These are phyloP conservation scores for Leccinellum luteum DNA, from an alignment of 768 basidiomycete genomes.

Conservation along the genomic window DNA sequence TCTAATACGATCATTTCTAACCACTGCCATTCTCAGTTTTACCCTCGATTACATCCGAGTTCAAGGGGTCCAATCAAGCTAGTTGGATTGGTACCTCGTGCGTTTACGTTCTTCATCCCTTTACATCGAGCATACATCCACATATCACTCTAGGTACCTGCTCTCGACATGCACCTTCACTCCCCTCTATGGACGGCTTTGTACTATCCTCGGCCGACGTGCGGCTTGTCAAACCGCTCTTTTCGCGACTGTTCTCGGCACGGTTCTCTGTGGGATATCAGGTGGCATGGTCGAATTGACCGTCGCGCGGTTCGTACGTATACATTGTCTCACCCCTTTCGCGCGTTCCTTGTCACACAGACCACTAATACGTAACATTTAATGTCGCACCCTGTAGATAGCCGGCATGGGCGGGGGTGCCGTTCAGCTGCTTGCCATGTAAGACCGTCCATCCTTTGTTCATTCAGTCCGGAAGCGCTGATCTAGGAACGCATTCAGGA, in stretches of 20 bases:
- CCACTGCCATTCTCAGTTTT: neutral
- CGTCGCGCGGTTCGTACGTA: slow-evolving; percentile 62
- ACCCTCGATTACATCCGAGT: slow-evolving; percentile 22
- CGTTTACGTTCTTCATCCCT: neutral
- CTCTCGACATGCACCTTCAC: slow-evolving; percentile 80
- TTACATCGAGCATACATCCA: neutral
- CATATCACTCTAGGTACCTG: slow-evolving; percentile 40
- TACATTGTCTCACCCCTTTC: neutral
- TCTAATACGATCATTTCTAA: slow-evolving; percentile 1
- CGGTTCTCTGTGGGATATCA: slow-evolving; percentile 64
- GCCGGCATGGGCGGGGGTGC: slow-evolving; percentile 24
- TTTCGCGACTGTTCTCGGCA: slow-evolving; percentile 56
- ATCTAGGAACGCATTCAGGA: slow-evolving; percentile 9
- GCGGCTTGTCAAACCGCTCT: slow-evolving; percentile 66
- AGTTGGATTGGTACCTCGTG: slow-evolving; percentile 29
- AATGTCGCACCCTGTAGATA: slow-evolving; percentile 8
- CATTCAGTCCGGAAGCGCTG: neutral
- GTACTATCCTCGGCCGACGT: slow-evolving; percentile 67
- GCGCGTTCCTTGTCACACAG: too few relatives aligned
- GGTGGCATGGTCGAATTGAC: slow-evolving; percentile 67
- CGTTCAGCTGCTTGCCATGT: slow-evolving; percentile 21
- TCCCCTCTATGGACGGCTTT: slow-evolving; percentile 74
- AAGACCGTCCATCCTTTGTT: neutral
- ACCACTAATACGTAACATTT: neutral
- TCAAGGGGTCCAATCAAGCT: slow-evolving; percentile 27